Percentiles rank a stretch among this genome's conserved stretches.
Evolutionary conservation across 108 stramenopile species (phyloP).

Genomic region (Skeletonema menzelii): DNA sequence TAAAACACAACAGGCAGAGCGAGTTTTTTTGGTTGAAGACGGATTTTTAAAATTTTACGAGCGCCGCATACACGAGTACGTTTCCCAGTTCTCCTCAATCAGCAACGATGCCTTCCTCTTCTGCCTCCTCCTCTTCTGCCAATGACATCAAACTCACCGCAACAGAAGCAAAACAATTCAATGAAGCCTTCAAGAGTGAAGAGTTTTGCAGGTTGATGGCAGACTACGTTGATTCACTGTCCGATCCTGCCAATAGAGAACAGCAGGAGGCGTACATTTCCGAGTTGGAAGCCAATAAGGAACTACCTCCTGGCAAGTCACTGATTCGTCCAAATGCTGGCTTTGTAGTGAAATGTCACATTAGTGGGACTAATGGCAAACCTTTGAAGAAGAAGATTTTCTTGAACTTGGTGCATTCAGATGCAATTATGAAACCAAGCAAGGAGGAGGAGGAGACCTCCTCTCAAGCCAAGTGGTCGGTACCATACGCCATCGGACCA

Average conservation of each 20-base stretch:
- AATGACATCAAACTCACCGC: conserved; percentile 25
- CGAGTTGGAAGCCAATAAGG: conserved; percentile 46
- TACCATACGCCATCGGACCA: conserved; percentile 63
- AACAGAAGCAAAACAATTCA: conserved; percentile 33
- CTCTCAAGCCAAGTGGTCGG: conserved; percentile 31
- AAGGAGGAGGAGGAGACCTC: neutral
- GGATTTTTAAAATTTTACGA: too few species aligned
- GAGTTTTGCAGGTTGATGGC: conserved; percentile 57
- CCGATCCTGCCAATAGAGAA: conserved; percentile 58
- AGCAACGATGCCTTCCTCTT: neutral
- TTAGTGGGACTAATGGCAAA: conserved; percentile 8
- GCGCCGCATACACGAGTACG: too few species aligned
- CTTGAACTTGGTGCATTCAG: conserved; percentile 55
- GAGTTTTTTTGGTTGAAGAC: too few species aligned
- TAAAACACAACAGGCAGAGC: too few species aligned
- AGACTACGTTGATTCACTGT: conserved; percentile 60
- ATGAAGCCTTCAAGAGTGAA: conserved; percentile 55
- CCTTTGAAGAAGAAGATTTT: conserved; percentile 50
- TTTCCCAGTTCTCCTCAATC: too few species aligned
- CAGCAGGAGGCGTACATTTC: conserved; percentile 65
- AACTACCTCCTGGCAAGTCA: conserved; percentile 53
- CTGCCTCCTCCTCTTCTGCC: neutral
- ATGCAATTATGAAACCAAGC: conserved; percentile 36
- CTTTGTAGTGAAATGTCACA: conserved; percentile 57
- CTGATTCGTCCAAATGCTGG: conserved; percentile 49